These are phyloP conservation scores for Kwoniella dendrophila DNA, from an alignment of 768 basidiomycete genomes.

Conservation along the genomic window DNA sequence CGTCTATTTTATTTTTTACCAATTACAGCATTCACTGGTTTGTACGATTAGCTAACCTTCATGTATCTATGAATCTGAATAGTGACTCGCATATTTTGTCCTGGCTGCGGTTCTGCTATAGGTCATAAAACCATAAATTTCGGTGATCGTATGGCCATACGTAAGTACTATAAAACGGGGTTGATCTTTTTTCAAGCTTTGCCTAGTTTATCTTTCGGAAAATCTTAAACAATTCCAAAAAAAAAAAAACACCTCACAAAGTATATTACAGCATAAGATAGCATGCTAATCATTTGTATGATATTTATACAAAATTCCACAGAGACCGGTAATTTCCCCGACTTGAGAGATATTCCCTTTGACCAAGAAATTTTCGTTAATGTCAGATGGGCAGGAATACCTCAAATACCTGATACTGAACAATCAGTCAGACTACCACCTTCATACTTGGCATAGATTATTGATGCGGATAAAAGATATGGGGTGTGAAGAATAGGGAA, in stretches of 20 bases:
- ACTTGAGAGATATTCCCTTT: slow-evolving; percentile 39
- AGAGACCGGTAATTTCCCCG: slow-evolving; percentile 43
- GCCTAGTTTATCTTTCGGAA: too few species aligned
- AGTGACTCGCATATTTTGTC: slow-evolving; percentile 42
- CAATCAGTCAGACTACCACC: slow-evolving; percentile 34
- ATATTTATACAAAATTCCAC: not conserved
- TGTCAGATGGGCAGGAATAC: slow-evolving; percentile 38
- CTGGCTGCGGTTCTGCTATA: slow-evolving; percentile 37
- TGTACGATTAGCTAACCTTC: not conserved
- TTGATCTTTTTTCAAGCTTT: too few species aligned
- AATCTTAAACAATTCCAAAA: too few species aligned
- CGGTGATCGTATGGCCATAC: slow-evolving; percentile 41
- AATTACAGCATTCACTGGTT: not conserved
- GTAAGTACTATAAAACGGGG: slow-evolving; percentile 22
- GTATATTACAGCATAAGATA: not conserved
- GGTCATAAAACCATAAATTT: slow-evolving; percentile 42
- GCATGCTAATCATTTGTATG: not conserved
- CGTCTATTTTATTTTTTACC: not conserved
- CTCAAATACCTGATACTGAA: slow-evolving; percentile 21
- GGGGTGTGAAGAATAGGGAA: too few species aligned
- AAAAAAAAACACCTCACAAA: too few species aligned
- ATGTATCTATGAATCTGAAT: not conserved
- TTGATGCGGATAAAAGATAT: too few species aligned
- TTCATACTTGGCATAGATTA: too few species aligned
- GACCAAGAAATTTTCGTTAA: slow-evolving; percentile 43